Evolutionary conservation across 495 filamentous ascomycete genomes (phyloP).

Genomic region (Cercophora newfieldiana): DNA sequence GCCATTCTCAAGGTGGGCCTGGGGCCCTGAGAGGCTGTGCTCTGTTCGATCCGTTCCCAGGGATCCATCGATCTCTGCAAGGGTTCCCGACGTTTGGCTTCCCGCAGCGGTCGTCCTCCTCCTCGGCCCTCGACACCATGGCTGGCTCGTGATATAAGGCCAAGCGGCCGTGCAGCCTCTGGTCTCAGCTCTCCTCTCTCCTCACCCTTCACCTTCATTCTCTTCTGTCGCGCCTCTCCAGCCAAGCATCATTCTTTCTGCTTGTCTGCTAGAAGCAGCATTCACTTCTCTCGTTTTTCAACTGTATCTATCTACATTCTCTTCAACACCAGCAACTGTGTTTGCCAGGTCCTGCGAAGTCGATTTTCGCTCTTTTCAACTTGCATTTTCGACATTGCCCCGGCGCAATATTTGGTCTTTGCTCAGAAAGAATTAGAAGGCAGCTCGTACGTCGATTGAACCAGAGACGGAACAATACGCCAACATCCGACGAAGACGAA

Average conservation of each 20-base stretch:
- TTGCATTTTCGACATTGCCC: constrained; percentile 20
- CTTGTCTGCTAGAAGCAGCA: constrained; percentile 34
- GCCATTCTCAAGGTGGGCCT: background rate
- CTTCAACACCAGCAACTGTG: constrained; percentile 42
- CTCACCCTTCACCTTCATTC: constrained; percentile 21
- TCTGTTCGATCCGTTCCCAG: constrained; percentile 8
- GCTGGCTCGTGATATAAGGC: constrained; percentile 23
- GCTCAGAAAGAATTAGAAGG: constrained; percentile 1
- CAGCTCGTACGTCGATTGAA: background rate
- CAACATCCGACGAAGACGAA: constrained; percentile 17
- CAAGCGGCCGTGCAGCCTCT: constrained; percentile 16
- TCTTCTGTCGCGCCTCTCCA: constrained; percentile 29
- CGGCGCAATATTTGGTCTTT: constrained; percentile 22
- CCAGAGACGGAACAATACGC: background rate
- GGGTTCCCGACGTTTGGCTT: background rate
- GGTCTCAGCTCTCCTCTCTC: constrained; percentile 12
- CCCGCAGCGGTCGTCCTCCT: background rate
- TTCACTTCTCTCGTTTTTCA: constrained; percentile 31
- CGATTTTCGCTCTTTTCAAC: constrained; percentile 47
- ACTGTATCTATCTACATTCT: constrained; percentile 36
- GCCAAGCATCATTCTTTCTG: constrained; percentile 40
- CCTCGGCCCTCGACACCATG: background rate
- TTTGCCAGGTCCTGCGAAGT: constrained; percentile 46
- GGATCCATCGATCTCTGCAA: background rate
- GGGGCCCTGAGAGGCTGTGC: background rate